Conservation (phyloP, 2,329 filamentous ascomycete species). For the Ambrosiella xylebori region DNA sequence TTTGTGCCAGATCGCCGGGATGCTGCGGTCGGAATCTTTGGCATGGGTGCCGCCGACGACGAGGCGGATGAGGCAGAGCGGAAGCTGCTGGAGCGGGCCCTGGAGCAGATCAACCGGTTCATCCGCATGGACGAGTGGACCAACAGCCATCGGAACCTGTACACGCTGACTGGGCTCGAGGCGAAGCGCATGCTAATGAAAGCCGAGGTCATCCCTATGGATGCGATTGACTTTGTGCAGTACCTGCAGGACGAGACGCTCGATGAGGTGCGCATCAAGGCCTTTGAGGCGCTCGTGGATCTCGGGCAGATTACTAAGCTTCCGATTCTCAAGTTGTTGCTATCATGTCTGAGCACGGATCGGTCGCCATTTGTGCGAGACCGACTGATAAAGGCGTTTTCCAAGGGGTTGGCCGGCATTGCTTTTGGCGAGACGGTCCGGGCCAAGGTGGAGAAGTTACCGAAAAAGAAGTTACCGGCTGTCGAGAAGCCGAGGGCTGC, state of each 20-base stretch:
- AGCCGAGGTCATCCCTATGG: constrained; percentile 38
- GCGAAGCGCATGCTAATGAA: constrained; percentile 48
- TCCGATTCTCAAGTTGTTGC: constrained; percentile 36
- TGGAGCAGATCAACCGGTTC: constrained; percentile 49
- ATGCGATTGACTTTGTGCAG: constrained; percentile 40
- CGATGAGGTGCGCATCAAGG: constrained; percentile 47
- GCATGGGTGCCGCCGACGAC: constrained; percentile 21
- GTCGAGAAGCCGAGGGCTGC: neutral
- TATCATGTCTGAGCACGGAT: constrained; percentile 43
- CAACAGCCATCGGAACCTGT: constrained; percentile 49
- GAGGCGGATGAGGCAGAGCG: constrained; percentile 26
- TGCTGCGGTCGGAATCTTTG: constrained; percentile 18
- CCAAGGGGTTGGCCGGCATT: constrained; percentile 41
- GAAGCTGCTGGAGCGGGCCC: constrained; percentile 33
- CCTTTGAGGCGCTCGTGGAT: constrained; percentile 45
- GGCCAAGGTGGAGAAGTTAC: constrained; percentile 3
- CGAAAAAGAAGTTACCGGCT: neutral
- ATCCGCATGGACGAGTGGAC: constrained; percentile 53
- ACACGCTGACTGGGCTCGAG: constrained; percentile 44
- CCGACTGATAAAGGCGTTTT: constrained; percentile 41
- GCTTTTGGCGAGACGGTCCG: constrained; percentile 38
- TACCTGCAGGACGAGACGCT: constrained; percentile 48
- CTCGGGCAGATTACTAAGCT: constrained; percentile 42
- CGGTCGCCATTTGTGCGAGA: constrained; percentile 45
- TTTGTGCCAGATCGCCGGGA: constrained; percentile 30